Percentiles rank a stretch among this genome's conserved stretches.
phyloP scores from a whole-genome alignment of 352 stramenopile genomes.

The Pythium brachiatum region DNA sequence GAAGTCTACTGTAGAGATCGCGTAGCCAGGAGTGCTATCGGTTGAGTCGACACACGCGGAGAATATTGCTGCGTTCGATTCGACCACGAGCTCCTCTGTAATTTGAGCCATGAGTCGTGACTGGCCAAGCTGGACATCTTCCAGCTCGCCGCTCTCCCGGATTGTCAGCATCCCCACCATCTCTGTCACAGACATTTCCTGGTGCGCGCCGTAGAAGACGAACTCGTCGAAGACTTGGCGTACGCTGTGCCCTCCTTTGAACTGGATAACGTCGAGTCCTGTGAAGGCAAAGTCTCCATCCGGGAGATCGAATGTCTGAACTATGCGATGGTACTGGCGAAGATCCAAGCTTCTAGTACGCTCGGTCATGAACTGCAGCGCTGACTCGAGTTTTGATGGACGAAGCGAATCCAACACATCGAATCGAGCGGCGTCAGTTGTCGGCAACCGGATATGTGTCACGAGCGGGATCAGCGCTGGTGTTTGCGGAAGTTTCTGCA shows the following conservation, averaged over 20 bases:
- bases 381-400: conserved; percentile 12
- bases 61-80: conserved; percentile 25
- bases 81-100: conserved; percentile 8
- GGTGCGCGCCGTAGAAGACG: conserved; percentile 10
- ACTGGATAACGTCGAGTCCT: conserved; percentile 16
- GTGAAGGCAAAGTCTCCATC: conserved; percentile 14
- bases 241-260: conserved; percentile 19
- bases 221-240: conserved; percentile 25
- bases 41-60: neutral
- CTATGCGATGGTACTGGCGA: conserved; percentile 6
- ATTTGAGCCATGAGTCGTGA: conserved; percentile 13
- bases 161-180: conserved; percentile 24
- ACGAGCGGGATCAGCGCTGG: neutral
- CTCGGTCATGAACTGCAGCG: conserved; percentile 14
- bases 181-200: conserved; percentile 27
- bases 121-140: conserved; percentile 15
- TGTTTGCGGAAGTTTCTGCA: neutral
- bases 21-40: conserved; percentile 1
- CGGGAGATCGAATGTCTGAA: conserved; percentile 1
- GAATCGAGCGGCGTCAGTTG: neutral
- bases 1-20: conserved; percentile 13
- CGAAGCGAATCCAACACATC: conserved; percentile 5
- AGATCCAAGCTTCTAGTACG: conserved; percentile 13
- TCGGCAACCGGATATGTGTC: neutral
- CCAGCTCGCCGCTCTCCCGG: conserved; percentile 20